Evolutionary conservation across 1,284 basidiomycete species (phyloP).

Genomic region (Crocinoboletus sp.): DNA sequence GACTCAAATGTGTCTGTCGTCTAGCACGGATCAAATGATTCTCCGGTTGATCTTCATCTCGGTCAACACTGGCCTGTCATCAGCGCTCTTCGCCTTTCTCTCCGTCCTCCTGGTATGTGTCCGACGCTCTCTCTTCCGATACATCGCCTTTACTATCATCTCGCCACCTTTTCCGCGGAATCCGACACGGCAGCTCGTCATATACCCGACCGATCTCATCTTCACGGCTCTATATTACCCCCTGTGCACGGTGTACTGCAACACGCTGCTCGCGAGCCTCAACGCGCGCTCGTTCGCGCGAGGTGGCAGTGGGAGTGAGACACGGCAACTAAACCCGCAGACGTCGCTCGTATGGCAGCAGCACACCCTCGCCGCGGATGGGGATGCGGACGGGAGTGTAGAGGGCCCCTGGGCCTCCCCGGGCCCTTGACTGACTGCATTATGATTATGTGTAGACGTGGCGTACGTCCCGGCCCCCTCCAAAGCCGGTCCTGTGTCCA

Average conservation of each 20-base stretch:
- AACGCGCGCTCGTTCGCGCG: constrained; percentile 23
- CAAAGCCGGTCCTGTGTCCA: too few relatives aligned
- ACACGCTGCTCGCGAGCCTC: constrained; percentile 32
- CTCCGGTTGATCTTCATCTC: constrained; percentile 23
- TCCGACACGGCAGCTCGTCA: constrained; percentile 17
- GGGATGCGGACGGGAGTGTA: constrained; percentile 2
- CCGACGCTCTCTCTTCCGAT: neutral
- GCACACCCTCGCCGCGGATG: neutral
- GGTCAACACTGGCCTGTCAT: constrained; percentile 25
- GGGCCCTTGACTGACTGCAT: too few relatives aligned
- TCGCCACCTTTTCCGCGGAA: neutral
- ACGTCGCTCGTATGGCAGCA: constrained; percentile 12
- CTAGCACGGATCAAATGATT: constrained; percentile 22
- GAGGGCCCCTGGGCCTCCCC: too few relatives aligned
- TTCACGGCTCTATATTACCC: constrained; percentile 28
- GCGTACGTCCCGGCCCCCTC: too few relatives aligned
- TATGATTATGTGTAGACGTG: too few relatives aligned
- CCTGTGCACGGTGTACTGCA: constrained; percentile 32
- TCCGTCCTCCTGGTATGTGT: constrained; percentile 19
- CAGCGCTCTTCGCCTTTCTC: constrained; percentile 23
- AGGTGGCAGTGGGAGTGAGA: neutral
- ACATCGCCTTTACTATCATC: neutral
- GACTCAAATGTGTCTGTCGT: too few relatives aligned
- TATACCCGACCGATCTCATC: constrained; percentile 24
- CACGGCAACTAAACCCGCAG: neutral